Evolutionary conservation across 805 yeast genomes (phyloP), one percentile per base, ranked within the genome.

Genomic region (Saccharomyces eubayanus): DNA sequence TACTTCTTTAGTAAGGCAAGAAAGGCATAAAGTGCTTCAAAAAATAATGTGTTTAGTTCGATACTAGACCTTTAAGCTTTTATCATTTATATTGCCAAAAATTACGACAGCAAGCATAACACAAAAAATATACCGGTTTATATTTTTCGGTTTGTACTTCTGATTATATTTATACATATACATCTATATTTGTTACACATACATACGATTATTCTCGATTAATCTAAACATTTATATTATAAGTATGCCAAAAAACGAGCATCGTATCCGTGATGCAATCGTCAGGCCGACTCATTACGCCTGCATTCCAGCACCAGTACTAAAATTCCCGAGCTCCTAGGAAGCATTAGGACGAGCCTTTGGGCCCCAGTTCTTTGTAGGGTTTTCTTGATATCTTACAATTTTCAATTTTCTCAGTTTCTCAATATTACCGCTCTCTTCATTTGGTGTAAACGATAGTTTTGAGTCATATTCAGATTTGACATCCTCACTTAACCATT

Each of bases 301-400:
- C 8, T 36, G 6, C 10, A 10, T 36, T 16, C 2, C 21, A 36
- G 41, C 21, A n/a, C 21, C n/a, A 36, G n/a, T 6, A 36, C 41
- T 36, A 16, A n/a, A 14, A 6, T 4, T 8, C 16, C 12, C 16
- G 20, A 4, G 8, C 16, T 2, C 21, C 47, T 50, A 52, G 27
- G 59, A 57, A 28, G 58, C 46, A 48, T 56, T 57, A 51, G 96
- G 95, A 64, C 86, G 83, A 2, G 96, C 82, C 72, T 87, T 89
- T 40, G 98, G 99, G 1, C 99, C 99, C 99, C 99, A 94, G 67
- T 88, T 85, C 67, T 87, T 88, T 0, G 89, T 80, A 14, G 99
- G 99, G 65, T 91, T 92, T 65, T 84, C 90, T 67, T 91, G 99
- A 70, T 79, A 92, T 62, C 97, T 77, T 12, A 89, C 89, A 66